Evolutionary conservation across 495 filamentous ascomycete species (phyloP).

Genomic region (Penicillium roqueforti): DNA sequence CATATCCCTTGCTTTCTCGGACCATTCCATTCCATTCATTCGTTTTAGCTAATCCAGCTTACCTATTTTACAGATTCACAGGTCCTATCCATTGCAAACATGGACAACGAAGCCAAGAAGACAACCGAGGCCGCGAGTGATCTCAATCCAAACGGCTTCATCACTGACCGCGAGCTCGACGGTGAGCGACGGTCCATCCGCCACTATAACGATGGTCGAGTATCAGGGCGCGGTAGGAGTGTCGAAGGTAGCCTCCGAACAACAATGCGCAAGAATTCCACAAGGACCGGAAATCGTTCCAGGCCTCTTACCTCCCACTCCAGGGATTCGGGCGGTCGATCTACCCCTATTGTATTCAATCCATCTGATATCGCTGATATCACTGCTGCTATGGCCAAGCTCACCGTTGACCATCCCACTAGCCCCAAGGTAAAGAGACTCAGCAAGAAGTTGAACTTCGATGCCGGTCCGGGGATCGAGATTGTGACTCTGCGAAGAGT

Average conservation of each 20-base stretch:
- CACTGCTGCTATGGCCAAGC: neutral
- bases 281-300: neutral
- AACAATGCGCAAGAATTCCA: neutral
- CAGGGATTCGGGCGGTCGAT: no score
- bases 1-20: neutral
- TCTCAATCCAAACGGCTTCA: slow-evolving; percentile 1
- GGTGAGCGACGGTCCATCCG: slow-evolving; percentile 3
- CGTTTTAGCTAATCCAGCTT: neutral
- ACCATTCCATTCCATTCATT: neutral
- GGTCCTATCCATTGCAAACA: neutral
- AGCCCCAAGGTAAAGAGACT: neutral
- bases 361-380: neutral
- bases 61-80: neutral
- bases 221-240: neutral
- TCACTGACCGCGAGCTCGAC: neutral
- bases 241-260: neutral
- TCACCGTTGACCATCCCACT: neutral
- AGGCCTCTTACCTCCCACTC: neutral
- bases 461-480: neutral
- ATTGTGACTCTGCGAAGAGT: neutral
- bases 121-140: neutral
- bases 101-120: neutral
- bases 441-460: neutral
- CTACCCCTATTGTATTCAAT: neutral
- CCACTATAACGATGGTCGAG: slow-evolving; percentile 3